Base-by-base conservation (phyloP, 306 rosid genomes). In the Cucurbita moschata region DNA sequence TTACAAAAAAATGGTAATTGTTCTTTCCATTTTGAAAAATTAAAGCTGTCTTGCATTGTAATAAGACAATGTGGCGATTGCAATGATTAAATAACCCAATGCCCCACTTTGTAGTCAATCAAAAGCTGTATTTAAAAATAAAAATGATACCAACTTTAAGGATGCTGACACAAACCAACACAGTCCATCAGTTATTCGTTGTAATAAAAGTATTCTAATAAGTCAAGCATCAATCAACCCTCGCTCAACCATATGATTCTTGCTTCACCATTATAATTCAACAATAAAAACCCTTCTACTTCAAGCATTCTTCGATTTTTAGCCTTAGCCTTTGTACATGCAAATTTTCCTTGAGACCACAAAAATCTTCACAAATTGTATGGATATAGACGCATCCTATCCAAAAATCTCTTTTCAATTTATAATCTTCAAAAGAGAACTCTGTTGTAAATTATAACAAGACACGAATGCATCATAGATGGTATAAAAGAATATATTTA, bases 401-500 rank as follows among this genome's bases (percentile, higher is more conserved):
- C 51, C 13, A 64, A 11, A 64, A 42, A 19, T 13, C 16, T 15
- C 18, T 62, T 38, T 37, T 60, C 65, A 30, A 60, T 60, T 59
- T 59, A 58, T 30, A 58, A 26, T 10, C 55, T 52, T 15, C 10
- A 72, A 73, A 56, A 56, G 53, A 59, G 23, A 73, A 57, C 67
- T 19, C 16, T 7, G 53, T 21, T 72, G 30, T 30, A 30, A 40
- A 55, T 50, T 50, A 39, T 72, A 39, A 54, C 52, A 1, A 19
- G 46, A 10, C 5, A 52, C 16, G 40, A 15, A 73, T 18, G 3
- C 39, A 21, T 30, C 54, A 23, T 59, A 68, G 56, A 57, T 77
- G 74, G n/a, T 42, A 61, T 71, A 62, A 52, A 43, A 16, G 47
- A 62, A 62, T 62, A 21, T 10, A 30, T 71, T 71, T 85, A 91